These are phyloP conservation scores for Rhododendron ferrugineum DNA, from an alignment of 148 eudicot species.

Conservation along the genomic window DNA sequence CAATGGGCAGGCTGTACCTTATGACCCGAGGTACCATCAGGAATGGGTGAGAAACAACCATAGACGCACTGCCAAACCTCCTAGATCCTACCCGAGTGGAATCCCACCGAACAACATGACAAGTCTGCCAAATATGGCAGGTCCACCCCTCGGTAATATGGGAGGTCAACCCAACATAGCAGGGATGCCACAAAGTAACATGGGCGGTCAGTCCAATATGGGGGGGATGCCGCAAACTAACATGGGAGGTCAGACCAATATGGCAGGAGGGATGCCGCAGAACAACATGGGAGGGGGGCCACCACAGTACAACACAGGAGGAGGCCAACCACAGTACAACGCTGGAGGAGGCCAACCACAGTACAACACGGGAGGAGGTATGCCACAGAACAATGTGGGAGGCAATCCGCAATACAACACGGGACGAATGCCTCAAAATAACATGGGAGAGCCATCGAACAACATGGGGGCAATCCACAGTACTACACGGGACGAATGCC, in stretches of 20 bases:
- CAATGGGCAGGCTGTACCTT: conserved; percentile 83
- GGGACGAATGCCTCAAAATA: background rate
- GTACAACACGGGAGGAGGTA: conserved; percentile 8
- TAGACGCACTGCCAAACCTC: background rate
- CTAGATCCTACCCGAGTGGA: background rate
- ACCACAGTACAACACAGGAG: too few species aligned
- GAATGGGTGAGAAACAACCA: conserved; percentile 59
- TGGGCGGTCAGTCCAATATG: background rate
- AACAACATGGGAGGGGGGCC: too few species aligned
- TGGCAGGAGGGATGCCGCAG: conserved; percentile 1
- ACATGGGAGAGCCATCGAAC: conserved; percentile 1
- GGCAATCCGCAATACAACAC: conserved; percentile 7
- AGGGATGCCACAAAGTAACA: conserved; percentile 12
- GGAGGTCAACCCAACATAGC: background rate
- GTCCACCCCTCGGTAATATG: background rate
- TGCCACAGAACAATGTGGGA: background rate
- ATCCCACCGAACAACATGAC: background rate
- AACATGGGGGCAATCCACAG: conserved; percentile 2
- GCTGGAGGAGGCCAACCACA: background rate
- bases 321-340: background rate
- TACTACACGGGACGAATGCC: background rate
- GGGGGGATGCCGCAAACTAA: conserved; percentile 14
- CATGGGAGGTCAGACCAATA: background rate
- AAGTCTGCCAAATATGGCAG: background rate
- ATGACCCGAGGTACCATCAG: conserved; percentile 91